phyloP scores from a whole-genome alignment of 202 grass and related monocot genomes.

The Schoenoplectus triqueter region DNA sequence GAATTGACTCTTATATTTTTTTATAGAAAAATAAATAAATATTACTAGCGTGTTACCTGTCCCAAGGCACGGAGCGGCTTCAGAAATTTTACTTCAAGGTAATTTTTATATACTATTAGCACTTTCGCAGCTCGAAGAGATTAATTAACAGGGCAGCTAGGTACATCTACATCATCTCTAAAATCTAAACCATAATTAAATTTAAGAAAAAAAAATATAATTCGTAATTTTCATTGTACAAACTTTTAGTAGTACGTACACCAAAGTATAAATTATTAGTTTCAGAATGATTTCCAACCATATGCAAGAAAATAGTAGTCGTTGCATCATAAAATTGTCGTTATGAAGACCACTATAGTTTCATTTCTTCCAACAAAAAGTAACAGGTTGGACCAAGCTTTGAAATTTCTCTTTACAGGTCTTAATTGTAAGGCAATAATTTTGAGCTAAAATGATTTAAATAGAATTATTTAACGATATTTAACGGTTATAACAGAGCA shows the following conservation, averaged over 20 bases:
- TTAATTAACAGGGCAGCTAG: not conserved
- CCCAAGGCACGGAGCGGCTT: not conserved
- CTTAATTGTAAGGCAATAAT: too few species aligned
- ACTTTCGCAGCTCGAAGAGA: not conserved
- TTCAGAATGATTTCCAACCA: not conserved
- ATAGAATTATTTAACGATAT: too few species aligned
- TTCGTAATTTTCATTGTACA: not conserved
- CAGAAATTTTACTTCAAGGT: not conserved
- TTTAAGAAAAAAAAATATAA: not conserved
- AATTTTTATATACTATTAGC: not conserved
- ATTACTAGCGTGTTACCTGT: not conserved
- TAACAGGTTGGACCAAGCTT: not conserved
- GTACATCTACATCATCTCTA: not conserved
- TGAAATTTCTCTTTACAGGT: too few species aligned
- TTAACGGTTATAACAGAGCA: too few species aligned
- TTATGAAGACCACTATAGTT: not conserved
- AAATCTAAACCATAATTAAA: not conserved
- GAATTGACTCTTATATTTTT: too few species aligned
- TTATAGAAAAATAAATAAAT: not conserved
- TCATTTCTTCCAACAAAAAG: not conserved
- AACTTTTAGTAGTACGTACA: not conserved
- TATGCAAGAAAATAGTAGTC: not conserved
- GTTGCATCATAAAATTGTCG: not conserved
- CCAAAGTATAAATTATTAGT: not conserved
- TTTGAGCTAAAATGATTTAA: too few species aligned